Evolutionary conservation across 2,329 filamentous ascomycete species (phyloP), one percentile per base, ranked within the genome.

Genomic region (Parastagonospora nodorum): DNA sequence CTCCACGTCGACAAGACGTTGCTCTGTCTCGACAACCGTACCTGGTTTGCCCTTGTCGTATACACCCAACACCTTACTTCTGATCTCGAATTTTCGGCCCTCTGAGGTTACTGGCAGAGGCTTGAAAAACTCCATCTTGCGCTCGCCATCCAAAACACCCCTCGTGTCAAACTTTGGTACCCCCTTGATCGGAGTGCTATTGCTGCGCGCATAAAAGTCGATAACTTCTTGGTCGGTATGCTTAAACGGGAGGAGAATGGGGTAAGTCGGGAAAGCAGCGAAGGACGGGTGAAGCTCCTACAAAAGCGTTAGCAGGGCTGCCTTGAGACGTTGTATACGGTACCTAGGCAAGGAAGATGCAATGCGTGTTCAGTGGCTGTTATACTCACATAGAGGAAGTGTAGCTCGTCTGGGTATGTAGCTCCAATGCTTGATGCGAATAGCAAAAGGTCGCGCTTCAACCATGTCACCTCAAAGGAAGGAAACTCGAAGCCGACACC

Each of bases 401-500:
- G 91, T 68, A 96, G 84, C 80, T 97, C 92, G 64, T 96, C 87
- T n/a, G 83, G 82, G 32, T 69, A 68, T 10, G 85, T 93, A 69
- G 83, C 87, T 49, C 92, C 92, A 72, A 97, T 93, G 77, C 88
- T 93, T 75, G 88, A 88, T 63, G 92, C 92, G 74, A 97, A 97
- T 55, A 97, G 86, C 55, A 97, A 81, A 31, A 87, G 85, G 80
- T 97, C 92, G 60, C 92, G 86, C 83, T 92, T 92, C 65, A 90
- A 76, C 92, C 92, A 97, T 64, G 87, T 84, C 9, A 96, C 90
- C 69, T 88, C 83, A 67, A 84, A 79, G 41, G 83, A 75, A 50
- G 90, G 90, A 73, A 89, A 96, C 75, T 94, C 84, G 76, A 92
- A 92, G 66, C 91, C 90, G 70, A 77, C 81, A 63, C 83, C 84